Conservation (phyloP, 441 rosid genomes). For the Theobroma grandiflorum region DNA sequence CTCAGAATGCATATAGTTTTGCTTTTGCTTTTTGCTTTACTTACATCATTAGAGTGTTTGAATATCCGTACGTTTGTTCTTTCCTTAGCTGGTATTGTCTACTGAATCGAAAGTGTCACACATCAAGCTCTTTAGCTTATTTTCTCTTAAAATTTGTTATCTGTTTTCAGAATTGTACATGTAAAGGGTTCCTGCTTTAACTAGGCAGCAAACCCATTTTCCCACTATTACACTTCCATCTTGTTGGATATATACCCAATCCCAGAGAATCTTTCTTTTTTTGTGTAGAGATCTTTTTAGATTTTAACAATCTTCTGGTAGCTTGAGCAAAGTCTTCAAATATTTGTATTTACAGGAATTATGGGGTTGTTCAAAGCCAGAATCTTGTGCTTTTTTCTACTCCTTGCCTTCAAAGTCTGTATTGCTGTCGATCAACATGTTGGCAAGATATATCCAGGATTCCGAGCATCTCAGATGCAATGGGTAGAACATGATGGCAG, state of each 20-base stretch:
- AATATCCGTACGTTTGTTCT: background rate
- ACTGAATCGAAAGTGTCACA: background rate
- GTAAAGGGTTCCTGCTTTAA: background rate
- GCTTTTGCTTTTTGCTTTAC: background rate
- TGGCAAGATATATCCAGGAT: constrained; percentile 47
- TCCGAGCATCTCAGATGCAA: constrained; percentile 42
- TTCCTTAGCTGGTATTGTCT: background rate
- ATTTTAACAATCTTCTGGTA: background rate
- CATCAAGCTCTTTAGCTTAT: background rate
- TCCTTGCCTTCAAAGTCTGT: constrained; percentile 34
- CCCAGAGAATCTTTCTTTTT: background rate
- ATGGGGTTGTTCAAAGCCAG: constrained; percentile 38
- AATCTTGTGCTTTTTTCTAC: constrained; percentile 38
- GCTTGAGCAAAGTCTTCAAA: background rate
- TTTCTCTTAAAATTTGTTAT: background rate
- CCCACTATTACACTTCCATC: background rate
- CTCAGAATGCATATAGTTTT: background rate
- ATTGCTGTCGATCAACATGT: constrained; percentile 24
- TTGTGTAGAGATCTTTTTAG: background rate
- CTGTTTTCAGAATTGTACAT: background rate
- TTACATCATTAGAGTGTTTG: background rate
- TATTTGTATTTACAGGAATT: constrained; percentile 14
- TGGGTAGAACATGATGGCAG: constrained; percentile 36
- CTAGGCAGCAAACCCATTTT: background rate
- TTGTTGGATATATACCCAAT: background rate